phyloP scores from a whole-genome alignment of 441 rosid species.

The Populus hybrid region DNA sequence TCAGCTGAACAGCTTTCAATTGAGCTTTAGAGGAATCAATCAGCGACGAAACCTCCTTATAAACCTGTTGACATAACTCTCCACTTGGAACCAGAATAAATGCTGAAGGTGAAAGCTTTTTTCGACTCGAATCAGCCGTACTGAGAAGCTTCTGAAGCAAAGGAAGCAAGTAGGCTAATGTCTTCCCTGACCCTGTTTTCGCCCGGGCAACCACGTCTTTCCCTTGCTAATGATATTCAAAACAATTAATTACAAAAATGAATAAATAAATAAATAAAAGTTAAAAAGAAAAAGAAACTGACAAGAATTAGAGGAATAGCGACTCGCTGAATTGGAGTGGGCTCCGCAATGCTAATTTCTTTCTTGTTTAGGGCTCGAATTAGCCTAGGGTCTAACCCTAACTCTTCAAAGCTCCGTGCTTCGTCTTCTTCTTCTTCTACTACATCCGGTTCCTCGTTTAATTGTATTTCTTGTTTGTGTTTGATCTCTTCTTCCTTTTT shows the following conservation, averaged over 20 bases:
- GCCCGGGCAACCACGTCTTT: slow-evolving; percentile 93
- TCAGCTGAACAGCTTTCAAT: slow-evolving; percentile 66
- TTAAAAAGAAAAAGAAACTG: slow-evolving; percentile 5
- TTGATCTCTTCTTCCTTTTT: neutral
- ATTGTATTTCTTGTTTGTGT: slow-evolving; percentile 3
- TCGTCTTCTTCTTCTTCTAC: slow-evolving; percentile 28
- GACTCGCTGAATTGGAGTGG: slow-evolving; percentile 71
- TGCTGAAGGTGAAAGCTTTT: slow-evolving; percentile 65
- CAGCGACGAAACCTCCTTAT: slow-evolving; percentile 54
- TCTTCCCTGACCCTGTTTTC: slow-evolving; percentile 90
- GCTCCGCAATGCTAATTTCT: slow-evolving; percentile 45
- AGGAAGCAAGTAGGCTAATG: slow-evolving; percentile 80
- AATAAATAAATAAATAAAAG: neutral
- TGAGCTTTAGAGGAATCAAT: slow-evolving; percentile 77
- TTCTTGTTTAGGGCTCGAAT: slow-evolving; percentile 73
- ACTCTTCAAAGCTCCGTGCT: slow-evolving; percentile 51
- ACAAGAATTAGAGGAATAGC: slow-evolving; percentile 79
- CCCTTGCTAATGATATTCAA: slow-evolving; percentile 51
- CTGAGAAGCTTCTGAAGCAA: slow-evolving; percentile 77
- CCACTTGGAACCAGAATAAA: slow-evolving; percentile 82
- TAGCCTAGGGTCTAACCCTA: slow-evolving; percentile 58
- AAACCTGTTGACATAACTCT: slow-evolving; percentile 81
- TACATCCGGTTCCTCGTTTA: neutral
- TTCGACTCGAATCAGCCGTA: slow-evolving; percentile 35
- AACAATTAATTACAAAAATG: neutral